Evolutionary conservation across 2,329 filamentous ascomycete species (phyloP), one percentile per base, ranked within the genome.

Genomic region (Dactylellina parvicollis): DNA sequence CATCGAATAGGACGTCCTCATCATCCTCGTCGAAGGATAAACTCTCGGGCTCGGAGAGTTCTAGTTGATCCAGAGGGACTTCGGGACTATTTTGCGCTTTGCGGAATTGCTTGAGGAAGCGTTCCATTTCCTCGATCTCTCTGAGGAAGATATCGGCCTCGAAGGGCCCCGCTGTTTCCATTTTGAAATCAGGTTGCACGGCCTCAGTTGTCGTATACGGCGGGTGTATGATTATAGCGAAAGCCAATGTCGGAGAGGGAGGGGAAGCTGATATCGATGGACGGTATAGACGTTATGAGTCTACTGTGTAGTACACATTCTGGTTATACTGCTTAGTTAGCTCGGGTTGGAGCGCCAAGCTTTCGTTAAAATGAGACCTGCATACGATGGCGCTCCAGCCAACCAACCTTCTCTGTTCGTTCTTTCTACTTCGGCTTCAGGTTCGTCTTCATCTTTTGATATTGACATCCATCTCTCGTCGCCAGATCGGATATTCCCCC

Each of bases 81-180:
- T 34, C 40, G 14, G 42, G 22, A 22, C 55, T 59, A 18, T 30
- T 46, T 18, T 69, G 47, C 50, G 42, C 34, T 38, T 74, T 74
- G 20, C 56, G 52, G 38, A 59, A 73, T 22, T 59, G 60, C 14
- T 60, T 38, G 2, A 73, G 54, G 40, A 66, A 59, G 10, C 55
- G 60, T 26, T 73, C 69, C 69, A 73, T 73, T 30, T 65, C 69
- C 34, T 65, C 54, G 16, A 73, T 61, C 26, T 73, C 60, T 22
- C 66, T 73, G 22, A 73, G 38, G 24, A 73, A 73, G 38, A 54
- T 54, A 47, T 66, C 69, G 3, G 46, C 28, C 16, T 73, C 69
- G 28, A 66, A 65, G 12, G 30, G 38, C 38, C 42, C 34, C 2
- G 38, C 38, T 12, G 54, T 9, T 38, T 24, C 60, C 69, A 73